Evolutionary conservation across 2,329 filamentous ascomycete genomes (phyloP), one percentile per base, ranked within the genome.

Genomic region (Ustilaginoidea virens): DNA sequence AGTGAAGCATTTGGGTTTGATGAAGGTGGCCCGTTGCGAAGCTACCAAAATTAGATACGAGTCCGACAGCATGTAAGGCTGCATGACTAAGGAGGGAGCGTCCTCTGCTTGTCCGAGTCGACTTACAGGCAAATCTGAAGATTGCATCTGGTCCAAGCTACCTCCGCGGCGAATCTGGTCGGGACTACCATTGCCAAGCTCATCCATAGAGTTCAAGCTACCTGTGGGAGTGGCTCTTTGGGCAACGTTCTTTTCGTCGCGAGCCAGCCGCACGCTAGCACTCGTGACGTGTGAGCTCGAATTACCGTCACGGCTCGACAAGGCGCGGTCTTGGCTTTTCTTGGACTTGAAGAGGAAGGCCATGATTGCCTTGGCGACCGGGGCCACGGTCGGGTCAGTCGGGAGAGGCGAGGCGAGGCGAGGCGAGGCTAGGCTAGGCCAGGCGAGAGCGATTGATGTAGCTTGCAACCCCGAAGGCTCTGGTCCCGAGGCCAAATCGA

Each of bases 331-430:
- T 52, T 78, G 74, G 47, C 70, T 67, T 56, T 81, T 83, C 58
- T 83, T 85, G 32, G 75, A 80, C 53, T 82, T 82, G 62, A 85
- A 85, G 36, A 85, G 66, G 54, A 85, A 85, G 40, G 79, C 74
- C 79, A 85, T 85, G 54, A 53, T 63, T 52, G 46, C 44, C 55
- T 47, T 50, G 43, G 45, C n/a, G 48, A 46, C 52, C 36, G 50
- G 52, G 51, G 48, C 44, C 43, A 48, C 47, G 51, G 51, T 43
- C 30, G 26, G 28, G 23, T 32, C 25, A 25, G 25, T 14, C 16
- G n/a, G 4, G 10, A 12, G 17, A n/a, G 14, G 17, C 14, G 20
- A 13, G 25, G 5, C 17, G 22, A n/a, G n/a, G n/a, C n/a, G n/a
- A n/a, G n/a, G 27, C 29, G 27, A 37, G 30, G 34, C 29, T 32